Conservation (phyloP, 208 protist genomes). For the Willaertia magna region DNA sequence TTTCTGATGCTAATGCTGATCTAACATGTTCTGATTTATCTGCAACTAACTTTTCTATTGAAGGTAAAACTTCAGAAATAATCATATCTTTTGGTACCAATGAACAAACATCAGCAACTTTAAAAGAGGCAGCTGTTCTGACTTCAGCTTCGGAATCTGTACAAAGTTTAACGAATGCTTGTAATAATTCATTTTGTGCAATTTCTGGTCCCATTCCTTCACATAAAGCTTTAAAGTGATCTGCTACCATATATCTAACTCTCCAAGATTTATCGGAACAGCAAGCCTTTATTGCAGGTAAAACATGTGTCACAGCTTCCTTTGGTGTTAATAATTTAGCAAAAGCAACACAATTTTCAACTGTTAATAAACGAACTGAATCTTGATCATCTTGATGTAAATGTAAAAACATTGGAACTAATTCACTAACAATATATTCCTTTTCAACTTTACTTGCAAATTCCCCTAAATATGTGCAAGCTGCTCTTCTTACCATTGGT, state of each 20-base stretch:
- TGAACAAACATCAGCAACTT: constrained; percentile 42
- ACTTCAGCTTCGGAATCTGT: constrained; percentile 72
- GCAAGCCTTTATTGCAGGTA: constrained; percentile 54
- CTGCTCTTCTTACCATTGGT: constrained; percentile 89
- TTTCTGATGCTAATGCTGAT: constrained; percentile 49
- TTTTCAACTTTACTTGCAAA: constrained; percentile 46
- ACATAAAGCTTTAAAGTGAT: constrained; percentile 38
- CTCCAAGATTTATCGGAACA: constrained; percentile 85
- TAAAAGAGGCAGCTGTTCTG: constrained; percentile 51
- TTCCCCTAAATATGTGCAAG: constrained; percentile 70
- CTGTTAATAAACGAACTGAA: constrained; percentile 83
- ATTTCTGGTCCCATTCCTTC: constrained; percentile 9
- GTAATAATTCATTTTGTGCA: constrained; percentile 36
- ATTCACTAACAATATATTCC: constrained; percentile 49
- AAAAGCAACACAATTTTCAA: constrained; percentile 72
- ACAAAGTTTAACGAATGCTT: constrained; percentile 45
- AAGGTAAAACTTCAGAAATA: constrained; percentile 45
- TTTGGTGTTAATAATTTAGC: constrained; percentile 57
- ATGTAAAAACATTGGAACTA: constrained; percentile 66
- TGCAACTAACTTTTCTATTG: constrained; percentile 35
- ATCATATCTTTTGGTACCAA: constrained; percentile 30
- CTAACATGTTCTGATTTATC: constrained; percentile 59
- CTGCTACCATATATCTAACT: constrained; percentile 92
- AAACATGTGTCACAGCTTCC: constrained; percentile 53
- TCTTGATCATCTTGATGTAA: constrained; percentile 86